Percentiles rank a stretch among this genome's conserved stretches.
These are phyloP conservation scores for Bryoerythrophyllum caledonicum DNA, from an alignment of 225 moss, liverwort and hornwort species.

Conservation along the genomic window DNA sequence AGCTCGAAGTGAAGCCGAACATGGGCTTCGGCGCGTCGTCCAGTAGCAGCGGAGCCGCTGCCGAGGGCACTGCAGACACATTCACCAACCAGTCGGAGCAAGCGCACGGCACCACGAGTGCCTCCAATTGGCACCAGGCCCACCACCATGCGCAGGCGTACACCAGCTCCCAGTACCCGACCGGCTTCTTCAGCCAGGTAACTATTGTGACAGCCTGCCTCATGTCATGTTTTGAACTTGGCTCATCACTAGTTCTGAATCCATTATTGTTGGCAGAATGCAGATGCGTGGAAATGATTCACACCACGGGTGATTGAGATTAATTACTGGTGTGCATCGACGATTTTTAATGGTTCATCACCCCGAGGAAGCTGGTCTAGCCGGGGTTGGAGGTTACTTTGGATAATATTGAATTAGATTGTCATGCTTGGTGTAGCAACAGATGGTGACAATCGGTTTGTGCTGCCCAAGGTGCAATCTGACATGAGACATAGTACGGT, in stretches of 20 bases:
- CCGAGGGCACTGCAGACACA: conserved; percentile 52
- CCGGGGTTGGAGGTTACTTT: background rate
- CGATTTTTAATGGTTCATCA: background rate
- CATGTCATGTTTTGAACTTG: too few species aligned
- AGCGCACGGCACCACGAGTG: conserved; percentile 25
- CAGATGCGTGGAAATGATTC: conserved; percentile 53
- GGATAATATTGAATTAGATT: background rate
- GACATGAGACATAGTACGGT: conserved; percentile 33
- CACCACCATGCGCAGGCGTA: conserved; percentile 56
- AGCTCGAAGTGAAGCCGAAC: conserved; percentile 45
- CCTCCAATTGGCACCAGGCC: conserved; percentile 54
- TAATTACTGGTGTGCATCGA: background rate
- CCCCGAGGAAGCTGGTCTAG: background rate
- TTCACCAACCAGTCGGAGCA: conserved; percentile 44
- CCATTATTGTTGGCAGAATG: conserved; percentile 33
- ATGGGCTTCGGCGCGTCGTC: conserved; percentile 51
- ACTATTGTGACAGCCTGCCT: background rate
- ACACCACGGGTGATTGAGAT: background rate
- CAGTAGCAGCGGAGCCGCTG: conserved; percentile 44
- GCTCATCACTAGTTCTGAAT: background rate
- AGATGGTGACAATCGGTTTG: conserved; percentile 1
- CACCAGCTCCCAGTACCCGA: conserved; percentile 45
- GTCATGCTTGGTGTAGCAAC: conserved; percentile 20
- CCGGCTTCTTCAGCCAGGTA: conserved; percentile 57
- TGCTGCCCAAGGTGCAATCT: conserved; percentile 33